Evolutionary conservation across 495 filamentous ascomycete genomes (phyloP).

Genomic region (Jackrogersella multiformis): DNA sequence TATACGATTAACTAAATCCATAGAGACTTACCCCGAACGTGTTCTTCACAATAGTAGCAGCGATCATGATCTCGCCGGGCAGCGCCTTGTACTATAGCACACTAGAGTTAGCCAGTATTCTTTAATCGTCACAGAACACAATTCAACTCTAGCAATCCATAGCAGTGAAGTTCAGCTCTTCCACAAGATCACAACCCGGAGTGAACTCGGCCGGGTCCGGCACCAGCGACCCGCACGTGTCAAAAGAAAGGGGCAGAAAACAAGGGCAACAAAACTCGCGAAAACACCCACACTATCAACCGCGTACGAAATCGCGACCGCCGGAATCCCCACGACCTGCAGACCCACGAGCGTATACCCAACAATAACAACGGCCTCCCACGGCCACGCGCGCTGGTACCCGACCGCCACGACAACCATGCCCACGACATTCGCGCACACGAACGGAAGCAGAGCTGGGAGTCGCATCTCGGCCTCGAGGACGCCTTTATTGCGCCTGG

Average conservation of each 20-base stretch:
- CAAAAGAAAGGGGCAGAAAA: not conserved
- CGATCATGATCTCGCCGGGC: constrained; percentile 66
- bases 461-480: constrained; percentile 74
- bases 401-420: constrained; percentile 69
- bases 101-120: not conserved
- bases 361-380: constrained; percentile 62
- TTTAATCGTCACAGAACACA: not conserved
- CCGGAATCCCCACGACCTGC: constrained; percentile 66
- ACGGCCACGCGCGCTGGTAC: constrained; percentile 66
- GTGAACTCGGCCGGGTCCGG: no score
- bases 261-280: not conserved
- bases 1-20: not conserved
- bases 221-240: no score
- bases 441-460: constrained; percentile 66
- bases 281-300: constrained; percentile 51
- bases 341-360: constrained; percentile 67
- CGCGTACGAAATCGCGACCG: constrained; percentile 47
- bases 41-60: constrained; percentile 68
- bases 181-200: no score
- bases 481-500: constrained; percentile 64
- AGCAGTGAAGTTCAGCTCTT: no score
- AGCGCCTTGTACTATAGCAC: constrained; percentile 63
- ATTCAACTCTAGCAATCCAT: no score
- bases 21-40: constrained; percentile 52
- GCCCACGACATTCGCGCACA: constrained; percentile 63